Percentiles rank a stretch among this genome's conserved stretches.
Evolutionary conservation across 129 eudicot genomes (phyloP).

Genomic region (Centella asiatica): DNA sequence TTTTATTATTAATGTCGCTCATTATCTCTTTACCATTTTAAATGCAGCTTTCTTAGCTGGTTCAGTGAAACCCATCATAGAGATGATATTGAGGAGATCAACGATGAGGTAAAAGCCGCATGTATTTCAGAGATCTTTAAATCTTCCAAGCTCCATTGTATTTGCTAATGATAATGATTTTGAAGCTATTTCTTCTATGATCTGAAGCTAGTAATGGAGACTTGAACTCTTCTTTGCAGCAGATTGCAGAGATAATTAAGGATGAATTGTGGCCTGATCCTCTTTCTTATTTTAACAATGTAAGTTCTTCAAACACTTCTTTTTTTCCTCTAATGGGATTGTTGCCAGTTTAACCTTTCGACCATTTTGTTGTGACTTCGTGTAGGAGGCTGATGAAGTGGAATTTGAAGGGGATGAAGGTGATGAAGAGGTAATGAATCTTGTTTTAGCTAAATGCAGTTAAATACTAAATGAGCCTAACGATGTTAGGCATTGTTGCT

Average conservation of each 20-base stretch:
- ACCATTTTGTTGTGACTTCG: neutral
- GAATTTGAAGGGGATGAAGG: conserved; percentile 55
- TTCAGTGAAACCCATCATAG: conserved; percentile 53
- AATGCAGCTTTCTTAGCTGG: conserved; percentile 87
- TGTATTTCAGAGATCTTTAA: neutral
- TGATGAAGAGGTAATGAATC: conserved; percentile 65
- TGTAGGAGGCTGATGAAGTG: conserved; percentile 78
- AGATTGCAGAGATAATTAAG: conserved; percentile 90
- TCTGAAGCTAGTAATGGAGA: neutral
- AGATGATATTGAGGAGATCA: conserved; percentile 44
- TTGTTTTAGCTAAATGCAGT: no score
- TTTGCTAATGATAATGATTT: neutral
- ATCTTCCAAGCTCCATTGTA: neutral
- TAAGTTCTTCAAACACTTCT: conserved; percentile 10
- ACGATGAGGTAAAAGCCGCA: conserved; percentile 51
- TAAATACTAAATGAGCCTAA: neutral
- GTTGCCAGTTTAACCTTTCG: neutral
- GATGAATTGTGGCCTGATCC: conserved; percentile 97
- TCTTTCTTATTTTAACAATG: conserved; percentile 73
- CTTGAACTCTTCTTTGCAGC: conserved; percentile 21
- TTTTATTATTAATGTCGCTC: no score
- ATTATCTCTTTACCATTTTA: no score
- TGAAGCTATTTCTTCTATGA: neutral
- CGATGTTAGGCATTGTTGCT: neutral
- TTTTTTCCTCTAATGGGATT: neutral